Base-by-base conservation (phyloP, 2,329 filamentous ascomycete genomes). In the Aureobasidium subglaciale region DNA sequence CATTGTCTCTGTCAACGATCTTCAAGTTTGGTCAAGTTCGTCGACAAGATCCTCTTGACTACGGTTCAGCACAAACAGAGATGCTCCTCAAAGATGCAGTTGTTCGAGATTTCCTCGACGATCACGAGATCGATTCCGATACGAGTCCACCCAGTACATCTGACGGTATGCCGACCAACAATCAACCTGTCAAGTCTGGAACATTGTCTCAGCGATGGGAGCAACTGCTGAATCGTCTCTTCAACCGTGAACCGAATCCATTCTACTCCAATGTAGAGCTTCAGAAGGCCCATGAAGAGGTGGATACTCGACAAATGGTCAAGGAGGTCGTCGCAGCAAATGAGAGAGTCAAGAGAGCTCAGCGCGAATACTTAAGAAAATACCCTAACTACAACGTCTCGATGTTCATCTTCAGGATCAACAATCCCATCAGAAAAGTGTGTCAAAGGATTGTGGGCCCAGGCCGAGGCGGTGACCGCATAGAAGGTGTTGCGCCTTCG, bases 1-100 rank as follows among this genome's bases (percentile, higher is more conserved):
- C 93, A 63, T 75, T 96, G 27, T 86, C 89, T 0, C 74, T 95
- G 15, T 81, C 80, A 1, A 78, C 78, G 15, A 83, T 84, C 34
- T 79, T 84, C 71, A 83, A 81, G 61, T 69, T 84, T 43, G 80
- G 82, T 4, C 75, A 80, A 74, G 83, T 82, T 64, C 77, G 81
- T 67, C 78, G 79, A 29, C 85, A 84, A 64, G 93, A 97, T 67
- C 91, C 92, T 2, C 76, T 97, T 15, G 91, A 96, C 67, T 95
- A 95, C 67, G 91, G 91, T 2, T 88, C 88, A 20, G 90, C 90
- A 6, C 91, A 90, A 55, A 87, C 95, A 68, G 93, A 97, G 68
- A 96, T 97, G 90, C 78, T 99, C 46, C 78, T 97, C 42, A 97
- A 97, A 67, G 92, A 97, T 70, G 90, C 90, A 1, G 90, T 99